A percentile compares a stretch with the other conserved stretches of the same genome.
These are phyloP conservation scores for Cladobotryum protrusum DNA, from an alignment of 2,329 filamentous ascomycete genomes.

Conservation along the genomic window DNA sequence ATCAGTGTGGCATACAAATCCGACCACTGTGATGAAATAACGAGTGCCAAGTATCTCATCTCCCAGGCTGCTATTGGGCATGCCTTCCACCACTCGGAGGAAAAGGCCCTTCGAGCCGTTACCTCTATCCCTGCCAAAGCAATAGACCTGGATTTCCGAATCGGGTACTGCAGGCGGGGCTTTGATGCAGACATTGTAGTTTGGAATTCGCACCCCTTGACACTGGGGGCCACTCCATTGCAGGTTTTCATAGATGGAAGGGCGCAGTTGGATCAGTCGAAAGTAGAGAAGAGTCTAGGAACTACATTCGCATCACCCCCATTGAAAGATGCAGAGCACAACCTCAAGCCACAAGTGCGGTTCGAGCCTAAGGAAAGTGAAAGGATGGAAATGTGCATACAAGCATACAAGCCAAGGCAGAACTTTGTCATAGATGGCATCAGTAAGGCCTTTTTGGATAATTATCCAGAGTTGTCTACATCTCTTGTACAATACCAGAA, in stretches of 20 bases:
- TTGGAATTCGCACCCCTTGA: conserved; percentile 42
- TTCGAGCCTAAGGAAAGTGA: conserved; percentile 2
- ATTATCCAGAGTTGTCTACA: conserved; percentile 7
- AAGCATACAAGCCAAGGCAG: conserved; percentile 14
- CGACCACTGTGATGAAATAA: conserved; percentile 24
- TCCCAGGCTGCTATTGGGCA: conserved; percentile 36
- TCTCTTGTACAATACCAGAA: neutral
- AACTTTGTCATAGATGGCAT: conserved; percentile 10
- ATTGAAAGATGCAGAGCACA: neutral
- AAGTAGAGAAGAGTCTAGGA: conserved; percentile 19
- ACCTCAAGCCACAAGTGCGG: conserved; percentile 4
- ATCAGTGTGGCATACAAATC: conserved; percentile 39
- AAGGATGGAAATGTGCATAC: conserved; percentile 16
- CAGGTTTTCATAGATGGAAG: conserved; percentile 44
- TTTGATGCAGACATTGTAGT: conserved; percentile 46
- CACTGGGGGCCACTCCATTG: conserved; percentile 37
- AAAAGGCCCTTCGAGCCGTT: conserved; percentile 19
- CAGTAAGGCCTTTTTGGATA: conserved; percentile 6
- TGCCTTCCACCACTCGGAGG: conserved; percentile 22
- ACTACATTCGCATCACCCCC: conserved; percentile 6
- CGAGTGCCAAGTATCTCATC: conserved; percentile 36
- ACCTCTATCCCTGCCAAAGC: conserved; percentile 40
- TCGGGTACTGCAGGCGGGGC: conserved; percentile 37
- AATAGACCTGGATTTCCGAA: conserved; percentile 35
- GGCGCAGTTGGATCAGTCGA: conserved; percentile 26